Percentiles rank a stretch among this genome's conserved stretches.
These are phyloP conservation scores for Aspergillus cejpii DNA, from an alignment of 2,329 filamentous ascomycete genomes.

Conservation along the genomic window DNA sequence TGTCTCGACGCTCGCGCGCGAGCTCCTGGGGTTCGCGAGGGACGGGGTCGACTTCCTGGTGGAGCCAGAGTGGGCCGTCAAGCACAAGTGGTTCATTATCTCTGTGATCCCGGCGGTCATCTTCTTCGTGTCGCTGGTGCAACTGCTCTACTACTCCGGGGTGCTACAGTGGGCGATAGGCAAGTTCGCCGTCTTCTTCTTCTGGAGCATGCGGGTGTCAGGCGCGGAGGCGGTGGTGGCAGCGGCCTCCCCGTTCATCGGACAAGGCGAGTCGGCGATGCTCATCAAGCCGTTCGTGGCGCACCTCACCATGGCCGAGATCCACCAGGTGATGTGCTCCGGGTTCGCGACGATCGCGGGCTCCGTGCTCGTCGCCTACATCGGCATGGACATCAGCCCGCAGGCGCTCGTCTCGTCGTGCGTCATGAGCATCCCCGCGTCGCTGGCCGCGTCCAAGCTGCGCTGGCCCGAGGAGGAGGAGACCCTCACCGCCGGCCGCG, in stretches of 20 bases:
- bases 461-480: constrained; percentile 85
- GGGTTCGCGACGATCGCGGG: constrained; percentile 91
- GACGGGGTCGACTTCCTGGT: constrained; percentile 70
- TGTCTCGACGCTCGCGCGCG: constrained; percentile 66
- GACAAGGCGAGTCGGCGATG: constrained; percentile 90
- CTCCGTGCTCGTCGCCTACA: constrained; percentile 79
- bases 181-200: constrained; percentile 86
- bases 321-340: constrained; percentile 88
- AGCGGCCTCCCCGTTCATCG: constrained; percentile 87
- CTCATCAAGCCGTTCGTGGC: constrained; percentile 80
- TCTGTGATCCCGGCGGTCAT: constrained; percentile 83
- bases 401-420: constrained; percentile 84
- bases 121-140: constrained; percentile 91
- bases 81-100: constrained; percentile 63
- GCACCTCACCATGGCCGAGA: constrained; percentile 76
- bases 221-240: constrained; percentile 92
- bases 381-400: constrained; percentile 71
- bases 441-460: constrained; percentile 80
- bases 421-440: constrained; percentile 92
- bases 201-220: constrained; percentile 79
- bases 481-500: constrained; percentile 71
- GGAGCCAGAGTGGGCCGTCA: constrained; percentile 37
- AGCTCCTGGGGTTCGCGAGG: constrained; percentile 67
- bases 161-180: constrained; percentile 82
- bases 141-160: constrained; percentile 74